Evolutionary conservation across 192 early-diverging fungal species (phyloP).

Genomic region (Oehlia diaphana): DNA sequence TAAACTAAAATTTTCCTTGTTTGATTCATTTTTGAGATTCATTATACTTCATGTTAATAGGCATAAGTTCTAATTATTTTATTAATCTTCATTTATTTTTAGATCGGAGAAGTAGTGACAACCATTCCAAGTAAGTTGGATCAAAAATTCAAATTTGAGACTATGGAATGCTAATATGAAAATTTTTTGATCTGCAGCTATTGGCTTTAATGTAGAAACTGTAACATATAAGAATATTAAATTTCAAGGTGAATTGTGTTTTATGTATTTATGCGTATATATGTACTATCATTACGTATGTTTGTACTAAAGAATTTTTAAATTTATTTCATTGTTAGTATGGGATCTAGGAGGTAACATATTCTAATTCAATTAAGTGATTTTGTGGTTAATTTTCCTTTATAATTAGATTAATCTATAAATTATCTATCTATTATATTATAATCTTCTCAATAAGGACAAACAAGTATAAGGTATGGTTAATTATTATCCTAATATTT

Average conservation of each 20-base stretch:
- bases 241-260: slow-evolving; percentile 80
- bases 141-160: not conserved
- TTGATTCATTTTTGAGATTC: not conserved
- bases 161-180: not conserved
- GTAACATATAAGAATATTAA: slow-evolving; percentile 97
- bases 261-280: not conserved
- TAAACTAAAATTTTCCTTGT: not conserved
- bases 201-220: slow-evolving; percentile 89
- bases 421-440: not conserved
- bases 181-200: slow-evolving; percentile 42
- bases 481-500: not conserved
- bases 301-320: not conserved
- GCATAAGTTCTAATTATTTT: not conserved
- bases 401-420: not conserved
- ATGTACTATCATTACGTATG: not conserved
- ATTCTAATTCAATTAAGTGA: slow-evolving; percentile 1
- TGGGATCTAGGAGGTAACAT: slow-evolving; percentile 31
- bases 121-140: slow-evolving; percentile 89
- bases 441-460: not conserved
- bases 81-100: slow-evolving; percentile 41
- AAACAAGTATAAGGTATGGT: slow-evolving; percentile 51
- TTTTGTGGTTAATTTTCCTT: not conserved
- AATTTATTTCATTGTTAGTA: slow-evolving; percentile 1
- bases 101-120: slow-evolving; percentile 96
- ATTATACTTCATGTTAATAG: not conserved